Evolutionary conservation across 495 filamentous ascomycete species (phyloP), one percentile per base, ranked within the genome.

Genomic region (Penicillium chermesinum): DNA sequence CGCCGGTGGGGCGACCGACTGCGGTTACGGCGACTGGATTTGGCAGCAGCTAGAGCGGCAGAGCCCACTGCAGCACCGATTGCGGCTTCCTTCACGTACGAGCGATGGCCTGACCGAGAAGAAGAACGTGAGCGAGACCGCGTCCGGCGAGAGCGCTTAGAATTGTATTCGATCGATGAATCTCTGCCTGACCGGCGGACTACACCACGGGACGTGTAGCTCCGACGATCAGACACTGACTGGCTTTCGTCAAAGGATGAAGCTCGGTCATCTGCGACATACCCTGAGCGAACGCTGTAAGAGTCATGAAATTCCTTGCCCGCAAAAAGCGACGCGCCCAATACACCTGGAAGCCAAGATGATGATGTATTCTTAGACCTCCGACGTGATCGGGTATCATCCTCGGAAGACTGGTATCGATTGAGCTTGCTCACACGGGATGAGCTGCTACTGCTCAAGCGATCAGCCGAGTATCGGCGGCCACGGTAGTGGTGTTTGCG

Each of bases 401-500:
- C 74, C 18, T 81, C 77, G 2, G 77, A 80, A 17, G 76, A 74
- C 10, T 70, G 64, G 55, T 83, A 82, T 34, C 82, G 77, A 50
- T 54, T 74, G n/a, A 71, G 58, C 55, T 83, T 84, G 51, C 78
- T 76, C 1, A 83, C 62, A 25, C 80, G 62, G 8, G 65, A 71
- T 1, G 50, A 53, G 27, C 57, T 50, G 32, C 63, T 66, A 50
- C 61, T 73, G 32, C 73, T 75, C 48, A 69, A 61, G 14, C 73
- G 70, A 49, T 76, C 75, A 16, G 61, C 57, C n/a, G 68, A 71
- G 35, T 58, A 41, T 19, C 71, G 71, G 47, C 70, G 66, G 19
- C 52, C 55, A 38, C 65, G 49, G 58, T 82, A 80, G 49, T 83
- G 66, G 57, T 88, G 85, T 49, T 75, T 79, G 49, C 85, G 71